phyloP scores from a whole-genome alignment of 371 early-diverging fungal species.

The Dichotomocladium elegans region DNA sequence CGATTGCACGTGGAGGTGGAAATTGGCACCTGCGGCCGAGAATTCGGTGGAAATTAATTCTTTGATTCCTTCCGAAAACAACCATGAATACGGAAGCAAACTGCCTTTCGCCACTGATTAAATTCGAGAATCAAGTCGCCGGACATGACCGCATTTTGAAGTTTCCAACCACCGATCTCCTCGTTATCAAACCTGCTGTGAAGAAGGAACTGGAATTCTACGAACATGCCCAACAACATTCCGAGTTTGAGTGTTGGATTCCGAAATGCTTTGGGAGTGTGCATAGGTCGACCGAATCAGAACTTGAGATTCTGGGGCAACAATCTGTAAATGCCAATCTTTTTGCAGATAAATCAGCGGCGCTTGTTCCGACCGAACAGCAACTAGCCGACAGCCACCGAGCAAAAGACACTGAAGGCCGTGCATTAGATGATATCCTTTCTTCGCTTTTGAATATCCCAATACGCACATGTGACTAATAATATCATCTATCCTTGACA shows the following conservation, averaged over 20 bases:
- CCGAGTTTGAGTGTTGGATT: conserved; percentile 59
- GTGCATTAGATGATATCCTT: conserved; percentile 48
- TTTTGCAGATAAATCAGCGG: not conserved
- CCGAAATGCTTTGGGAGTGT: conserved; percentile 69
- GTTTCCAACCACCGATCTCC: conserved; percentile 45
- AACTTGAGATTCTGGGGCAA: conserved; percentile 19
- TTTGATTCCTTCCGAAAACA: too few species aligned
- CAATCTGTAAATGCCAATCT: conserved; percentile 4
- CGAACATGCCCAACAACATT: conserved; percentile 47
- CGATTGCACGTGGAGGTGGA: too few species aligned
- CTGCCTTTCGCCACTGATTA: too few species aligned
- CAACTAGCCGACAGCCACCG: too few species aligned
- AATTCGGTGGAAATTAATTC: too few species aligned
- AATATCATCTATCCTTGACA: conserved; percentile 14
- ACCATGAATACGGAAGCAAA: too few species aligned
- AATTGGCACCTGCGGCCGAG: too few species aligned
- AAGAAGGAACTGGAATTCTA: conserved; percentile 62
- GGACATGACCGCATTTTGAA: conserved; percentile 61
- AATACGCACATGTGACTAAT: too few species aligned
- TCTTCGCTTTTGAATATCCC: conserved; percentile 21
- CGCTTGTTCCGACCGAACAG: too few species aligned
- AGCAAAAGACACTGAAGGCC: not conserved
- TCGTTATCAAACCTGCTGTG: conserved; percentile 65
- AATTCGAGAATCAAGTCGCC: conserved; percentile 62
- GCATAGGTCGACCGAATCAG: conserved; percentile 35